These are phyloP conservation scores for Papiliotrema terrestris DNA, from an alignment of 1,284 basidiomycete species.

Conservation along the genomic window DNA sequence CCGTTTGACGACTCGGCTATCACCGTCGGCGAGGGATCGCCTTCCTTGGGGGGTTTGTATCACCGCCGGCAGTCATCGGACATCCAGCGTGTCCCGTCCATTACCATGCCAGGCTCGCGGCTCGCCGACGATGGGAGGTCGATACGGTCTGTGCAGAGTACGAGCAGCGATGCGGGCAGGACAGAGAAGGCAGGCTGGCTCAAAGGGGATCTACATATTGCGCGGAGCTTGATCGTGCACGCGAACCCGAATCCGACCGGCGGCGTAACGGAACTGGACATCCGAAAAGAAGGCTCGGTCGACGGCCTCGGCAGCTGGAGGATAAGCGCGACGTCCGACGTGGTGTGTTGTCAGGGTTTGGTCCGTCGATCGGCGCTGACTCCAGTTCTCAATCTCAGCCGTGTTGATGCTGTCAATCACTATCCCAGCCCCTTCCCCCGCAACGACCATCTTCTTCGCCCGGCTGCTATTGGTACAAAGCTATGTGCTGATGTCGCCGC, in stretches of 20 bases:
- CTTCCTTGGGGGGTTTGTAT: constrained; percentile 21
- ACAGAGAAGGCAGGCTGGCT: constrained; percentile 37
- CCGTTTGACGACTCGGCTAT: constrained; percentile 12
- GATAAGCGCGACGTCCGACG: constrained; percentile 37
- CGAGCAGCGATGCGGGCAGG: neutral
- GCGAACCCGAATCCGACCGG: constrained; percentile 37
- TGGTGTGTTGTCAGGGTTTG: constrained; percentile 19
- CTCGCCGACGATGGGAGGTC: neutral
- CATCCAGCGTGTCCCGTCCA: neutral
- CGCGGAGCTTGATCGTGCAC: constrained; percentile 35
- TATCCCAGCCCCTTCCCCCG: constrained; percentile 32
- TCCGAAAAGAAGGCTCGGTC: constrained; percentile 42
- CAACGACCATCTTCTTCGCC: constrained; percentile 42
- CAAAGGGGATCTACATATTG: constrained; percentile 37
- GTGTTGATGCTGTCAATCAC: constrained; percentile 34
- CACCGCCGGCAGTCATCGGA: constrained; percentile 18
- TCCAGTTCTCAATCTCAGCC: constrained; percentile 39
- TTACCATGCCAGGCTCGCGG: neutral
- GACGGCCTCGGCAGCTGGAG: constrained; percentile 44
- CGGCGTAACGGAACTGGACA: constrained; percentile 31
- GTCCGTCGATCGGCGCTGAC: neutral
- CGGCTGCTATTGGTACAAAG: constrained; percentile 40
- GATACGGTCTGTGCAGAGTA: neutral
- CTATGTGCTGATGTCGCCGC: constrained; percentile 39
- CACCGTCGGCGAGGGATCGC: constrained; percentile 13